A percentile compares a stretch with the other conserved stretches of the same genome.
phyloP scores from a whole-genome alignment of 345 rosid genomes.

The Aquilaria malaccensis region DNA sequence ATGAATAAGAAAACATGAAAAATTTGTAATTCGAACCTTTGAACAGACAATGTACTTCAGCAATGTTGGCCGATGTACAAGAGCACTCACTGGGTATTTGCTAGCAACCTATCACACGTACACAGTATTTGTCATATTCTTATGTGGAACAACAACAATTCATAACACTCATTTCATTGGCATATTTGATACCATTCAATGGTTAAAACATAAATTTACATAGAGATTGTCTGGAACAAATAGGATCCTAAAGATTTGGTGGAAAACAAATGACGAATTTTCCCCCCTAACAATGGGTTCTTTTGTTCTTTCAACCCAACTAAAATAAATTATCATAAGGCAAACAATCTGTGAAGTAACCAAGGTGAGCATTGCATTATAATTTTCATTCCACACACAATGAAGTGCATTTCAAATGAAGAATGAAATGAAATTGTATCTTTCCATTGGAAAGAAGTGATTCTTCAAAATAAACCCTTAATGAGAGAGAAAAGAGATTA shows the following conservation, averaged over 20 bases:
- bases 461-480: not conserved
- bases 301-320: too few relatives aligned
- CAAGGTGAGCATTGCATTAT: too few relatives aligned
- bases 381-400: too few relatives aligned
- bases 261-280: too few relatives aligned
- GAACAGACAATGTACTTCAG: conserved; percentile 54
- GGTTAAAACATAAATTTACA: too few relatives aligned
- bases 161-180: not conserved
- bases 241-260: too few relatives aligned
- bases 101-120: conserved; percentile 64
- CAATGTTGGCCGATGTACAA: conserved; percentile 72
- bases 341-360: too few relatives aligned
- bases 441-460: too few relatives aligned
- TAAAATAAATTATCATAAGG: too few relatives aligned
- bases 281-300: too few relatives aligned
- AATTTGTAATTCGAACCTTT: conserved; percentile 33
- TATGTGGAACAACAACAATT: not conserved
- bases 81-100: conserved; percentile 65
- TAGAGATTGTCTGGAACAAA: too few relatives aligned
- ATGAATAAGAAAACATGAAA: conserved; percentile 3
- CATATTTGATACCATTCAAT: not conserved
- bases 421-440: not conserved
- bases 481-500: not conserved
- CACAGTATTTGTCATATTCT: conserved; percentile 18
- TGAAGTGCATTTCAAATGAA: not conserved